Base-by-base conservation (phyloP, 2,329 filamentous ascomycete genomes). In the Drechslerella dactyloides region DNA sequence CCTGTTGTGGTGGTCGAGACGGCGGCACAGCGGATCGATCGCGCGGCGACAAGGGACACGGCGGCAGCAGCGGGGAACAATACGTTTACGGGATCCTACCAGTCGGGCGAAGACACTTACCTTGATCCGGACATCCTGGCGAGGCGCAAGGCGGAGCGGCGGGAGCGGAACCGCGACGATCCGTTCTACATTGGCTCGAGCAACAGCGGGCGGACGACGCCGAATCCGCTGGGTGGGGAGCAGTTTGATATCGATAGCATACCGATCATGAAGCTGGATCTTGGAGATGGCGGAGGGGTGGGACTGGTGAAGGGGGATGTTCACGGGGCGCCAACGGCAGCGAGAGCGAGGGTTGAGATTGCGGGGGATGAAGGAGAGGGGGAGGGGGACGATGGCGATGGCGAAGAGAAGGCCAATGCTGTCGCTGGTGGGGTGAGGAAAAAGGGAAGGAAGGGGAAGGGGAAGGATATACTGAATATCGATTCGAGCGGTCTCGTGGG, bases 221-320 rank as follows among this genome's bases (percentile, higher is more conserved):
- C 35, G 74, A 88, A 1, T 87, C 89, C 72, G 8, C 46, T 74
- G 13, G 60, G 59, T 13, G 74, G 66, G 2, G 75, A 74, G 1
- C 89, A 90, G 50, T 82, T 97, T 7, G 93, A 99, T 78, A 89
- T 99, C 48, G 94, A 99, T 79, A 86, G 91, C 1, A 99, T 99
- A 76, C 94, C 94, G 1, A 93, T 99, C 76, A 94, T 99, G 87
- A 88, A 96, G 78, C 84, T 99, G 52, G 88, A 96, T 73, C 84
- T 97, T 6, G 87, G 88, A 33, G 85, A 84, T 69, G 78, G 84
- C 7, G 80, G 79, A 42, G 76, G 76, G 11, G 56, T 56, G 66
- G 75, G 53, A 60, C 46, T 61, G 51, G 52, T 23, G 55, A 77
- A 70, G 46, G 19, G 73, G 33, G 54, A 70, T 63, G 62, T 78